phyloP scores from a whole-genome alignment of 2,329 filamentous ascomycete species.

The Nothophaeocryptopus gaeumannii region DNA sequence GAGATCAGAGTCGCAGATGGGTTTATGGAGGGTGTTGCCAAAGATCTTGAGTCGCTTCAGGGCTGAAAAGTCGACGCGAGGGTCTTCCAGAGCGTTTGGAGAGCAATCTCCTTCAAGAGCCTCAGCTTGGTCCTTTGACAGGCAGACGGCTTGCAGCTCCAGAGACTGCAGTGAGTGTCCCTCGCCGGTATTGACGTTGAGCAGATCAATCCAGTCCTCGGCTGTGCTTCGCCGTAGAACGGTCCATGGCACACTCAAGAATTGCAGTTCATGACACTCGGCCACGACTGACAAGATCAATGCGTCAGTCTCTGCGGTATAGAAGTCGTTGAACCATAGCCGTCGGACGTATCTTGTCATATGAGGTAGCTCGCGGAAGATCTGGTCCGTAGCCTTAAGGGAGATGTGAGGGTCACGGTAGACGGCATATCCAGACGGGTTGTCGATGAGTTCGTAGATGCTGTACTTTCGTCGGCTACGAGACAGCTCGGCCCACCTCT shows the following conservation, averaged over 20 bases:
- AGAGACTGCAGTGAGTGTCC: conserved; percentile 49
- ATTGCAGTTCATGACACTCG: conserved; percentile 47
- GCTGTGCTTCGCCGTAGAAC: conserved; percentile 49
- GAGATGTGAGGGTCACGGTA: conserved; percentile 53
- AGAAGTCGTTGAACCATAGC: conserved; percentile 56
- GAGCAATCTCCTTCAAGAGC: conserved; percentile 40
- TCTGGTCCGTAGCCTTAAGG: conserved; percentile 46
- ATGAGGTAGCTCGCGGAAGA: conserved; percentile 46
- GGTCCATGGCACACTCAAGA: conserved; percentile 54
- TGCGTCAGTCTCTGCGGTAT: conserved; percentile 50
- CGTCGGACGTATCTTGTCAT: conserved; percentile 51
- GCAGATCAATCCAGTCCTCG: conserved; percentile 48
- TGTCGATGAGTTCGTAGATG: conserved; percentile 50
- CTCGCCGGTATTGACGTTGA: conserved; percentile 40
- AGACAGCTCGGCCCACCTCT: conserved; percentile 52
- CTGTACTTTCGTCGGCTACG: conserved; percentile 41
- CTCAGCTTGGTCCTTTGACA: conserved; percentile 46
- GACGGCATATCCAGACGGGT: conserved; percentile 47
- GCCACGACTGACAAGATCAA: conserved; percentile 50
- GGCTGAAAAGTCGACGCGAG: conserved; percentile 47
- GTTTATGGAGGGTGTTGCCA: conserved; percentile 53
- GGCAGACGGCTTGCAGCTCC: conserved; percentile 51
- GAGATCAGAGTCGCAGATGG: conserved; percentile 51
- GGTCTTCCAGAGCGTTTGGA: conserved; percentile 42
- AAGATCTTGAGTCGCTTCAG: conserved; percentile 54